phyloP scores from a whole-genome alignment of 768 basidiomycete genomes.

The Amanita polypyramis region DNA sequence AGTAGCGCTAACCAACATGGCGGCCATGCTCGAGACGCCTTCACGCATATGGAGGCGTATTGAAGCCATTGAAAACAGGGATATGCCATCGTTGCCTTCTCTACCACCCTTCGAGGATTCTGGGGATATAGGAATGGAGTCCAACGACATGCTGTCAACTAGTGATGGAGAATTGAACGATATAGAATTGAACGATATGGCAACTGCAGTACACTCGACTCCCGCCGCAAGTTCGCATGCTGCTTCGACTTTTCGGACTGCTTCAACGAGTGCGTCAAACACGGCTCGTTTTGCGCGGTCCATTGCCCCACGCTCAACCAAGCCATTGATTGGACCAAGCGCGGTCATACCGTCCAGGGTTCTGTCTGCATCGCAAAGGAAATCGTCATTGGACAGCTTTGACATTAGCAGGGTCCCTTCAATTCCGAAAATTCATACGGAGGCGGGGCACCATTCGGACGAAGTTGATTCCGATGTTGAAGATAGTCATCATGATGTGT shows the following conservation, averaged over 20 bases:
- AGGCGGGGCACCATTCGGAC: slow-evolving; percentile 19
- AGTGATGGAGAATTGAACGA: slow-evolving; percentile 30
- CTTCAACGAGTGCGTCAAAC: slow-evolving; percentile 30
- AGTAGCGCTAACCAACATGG: slow-evolving; percentile 19
- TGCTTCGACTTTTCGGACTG: slow-evolving; percentile 34
- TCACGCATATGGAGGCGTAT: slow-evolving; percentile 81
- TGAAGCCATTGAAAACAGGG: slow-evolving; percentile 56
- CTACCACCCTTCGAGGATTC: slow-evolving; percentile 65
- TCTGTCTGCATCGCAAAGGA: slow-evolving; percentile 13
- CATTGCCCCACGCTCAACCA: slow-evolving; percentile 40
- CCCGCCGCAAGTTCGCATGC: slow-evolving; percentile 41
- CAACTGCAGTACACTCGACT: slow-evolving; percentile 56
- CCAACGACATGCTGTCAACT: slow-evolving; percentile 1
- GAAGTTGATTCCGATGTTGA: slow-evolving; percentile 24
- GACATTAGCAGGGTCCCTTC: slow-evolving; percentile 51
- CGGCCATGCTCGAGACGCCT: slow-evolving; percentile 64
- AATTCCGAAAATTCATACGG: slow-evolving; percentile 28
- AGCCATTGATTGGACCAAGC: slow-evolving; percentile 28
- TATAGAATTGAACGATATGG: slow-evolving; percentile 27
- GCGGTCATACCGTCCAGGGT: slow-evolving; percentile 5
- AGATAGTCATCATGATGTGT: slow-evolving; percentile 43
- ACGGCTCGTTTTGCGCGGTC: slow-evolving; percentile 39
- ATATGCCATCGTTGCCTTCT: slow-evolving; percentile 78
- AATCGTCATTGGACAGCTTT: slow-evolving; percentile 39
- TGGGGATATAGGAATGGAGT: slow-evolving; percentile 14